Base-by-base conservation (phyloP, 345 rosid species). In the Aquilaria yunnanensis region DNA sequence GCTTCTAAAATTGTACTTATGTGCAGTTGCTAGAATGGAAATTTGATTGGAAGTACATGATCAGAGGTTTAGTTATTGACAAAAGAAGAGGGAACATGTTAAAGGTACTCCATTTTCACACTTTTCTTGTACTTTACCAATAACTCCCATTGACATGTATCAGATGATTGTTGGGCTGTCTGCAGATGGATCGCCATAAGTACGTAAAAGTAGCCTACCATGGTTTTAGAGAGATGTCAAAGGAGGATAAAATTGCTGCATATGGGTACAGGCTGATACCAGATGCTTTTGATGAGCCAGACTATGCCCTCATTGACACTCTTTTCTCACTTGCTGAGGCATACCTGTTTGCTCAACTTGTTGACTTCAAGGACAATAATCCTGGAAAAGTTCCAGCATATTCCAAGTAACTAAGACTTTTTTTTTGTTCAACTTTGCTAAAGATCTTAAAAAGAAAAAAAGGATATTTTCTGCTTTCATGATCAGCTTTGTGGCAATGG, bases 21-120 rank as follows among this genome's bases (percentile, higher is more conserved):
- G 2, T 77, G 54, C 78, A 90, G 97, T 68, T 90, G 72, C 70
- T 90, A 46, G 78, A 68, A 37, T 90, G 92, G 97, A 73, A 78
- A 61, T 90, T 90, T 78, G 92, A 88, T 67, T 85, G 96, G 93
- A 84, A 73, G n/a, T 85, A 90, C 74, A 90, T 90, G 97, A 90
- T 90, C 48, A 79, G 97, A 71, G 97, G 97, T 29, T 69, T 90
- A 79, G 96, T 90, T 67, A 80, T 90, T 33, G 97, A 90, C 70
- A 90, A 85, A 80, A 88, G 78, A 81, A 80, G 87, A 60, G 97
- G 97, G 71, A 90, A 90, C 74, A 90, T 88, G 74, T 77, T 90
- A 71, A 90, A 90, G 92, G 97, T 83, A 30, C 12, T 13, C 11
- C 2, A 31, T 60, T 10, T 9, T 9, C 43, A 54, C 32, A 32